A percentile compares a stretch with the other conserved stretches of the same genome.
Conservation (phyloP, 2,329 filamentous ascomycete species). For the Penicillium concentricum region DNA sequence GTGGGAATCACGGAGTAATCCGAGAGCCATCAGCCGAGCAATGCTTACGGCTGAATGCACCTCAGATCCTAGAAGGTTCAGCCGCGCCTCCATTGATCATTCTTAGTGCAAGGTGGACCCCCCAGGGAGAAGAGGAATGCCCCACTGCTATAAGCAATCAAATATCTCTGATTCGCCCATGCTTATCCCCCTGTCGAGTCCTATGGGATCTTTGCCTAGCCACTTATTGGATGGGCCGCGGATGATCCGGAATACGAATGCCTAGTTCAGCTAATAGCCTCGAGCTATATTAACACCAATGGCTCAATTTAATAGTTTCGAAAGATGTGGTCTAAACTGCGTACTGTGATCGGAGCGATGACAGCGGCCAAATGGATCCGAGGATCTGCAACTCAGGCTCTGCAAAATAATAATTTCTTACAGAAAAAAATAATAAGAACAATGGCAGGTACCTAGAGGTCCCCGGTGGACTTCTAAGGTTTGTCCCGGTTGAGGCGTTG, state of each 20-base stretch:
- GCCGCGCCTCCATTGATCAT: not conserved
- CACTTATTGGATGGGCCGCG: not conserved
- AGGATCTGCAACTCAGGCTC: conserved; percentile 1
- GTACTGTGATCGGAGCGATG: conserved; percentile 5
- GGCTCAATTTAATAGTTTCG: not conserved
- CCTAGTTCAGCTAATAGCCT: not conserved
- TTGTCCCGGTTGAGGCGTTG: conserved; percentile 4
- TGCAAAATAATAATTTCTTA: not conserved
- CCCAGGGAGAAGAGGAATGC: conserved; percentile 9
- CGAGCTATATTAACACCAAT: not conserved
- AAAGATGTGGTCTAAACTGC: not conserved
- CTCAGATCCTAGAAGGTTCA: not conserved
- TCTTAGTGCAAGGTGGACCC: conserved; percentile 2
- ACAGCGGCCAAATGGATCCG: not conserved
- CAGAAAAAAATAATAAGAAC: not conserved
- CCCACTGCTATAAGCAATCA: conserved; percentile 14
- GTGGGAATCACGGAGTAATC: conserved; percentile 14
- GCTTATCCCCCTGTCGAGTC: conserved; percentile 9
- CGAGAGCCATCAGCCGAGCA: conserved; percentile 11
- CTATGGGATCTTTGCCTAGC: not conserved
- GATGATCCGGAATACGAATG: not conserved
- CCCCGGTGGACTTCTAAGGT: not conserved
- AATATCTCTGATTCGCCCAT: conserved; percentile 13
- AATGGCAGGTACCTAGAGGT: not conserved
- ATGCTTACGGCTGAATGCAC: conserved; percentile 9